Evolutionary conservation across 768 basidiomycete species (phyloP).

Genomic region (Russula foetens): DNA sequence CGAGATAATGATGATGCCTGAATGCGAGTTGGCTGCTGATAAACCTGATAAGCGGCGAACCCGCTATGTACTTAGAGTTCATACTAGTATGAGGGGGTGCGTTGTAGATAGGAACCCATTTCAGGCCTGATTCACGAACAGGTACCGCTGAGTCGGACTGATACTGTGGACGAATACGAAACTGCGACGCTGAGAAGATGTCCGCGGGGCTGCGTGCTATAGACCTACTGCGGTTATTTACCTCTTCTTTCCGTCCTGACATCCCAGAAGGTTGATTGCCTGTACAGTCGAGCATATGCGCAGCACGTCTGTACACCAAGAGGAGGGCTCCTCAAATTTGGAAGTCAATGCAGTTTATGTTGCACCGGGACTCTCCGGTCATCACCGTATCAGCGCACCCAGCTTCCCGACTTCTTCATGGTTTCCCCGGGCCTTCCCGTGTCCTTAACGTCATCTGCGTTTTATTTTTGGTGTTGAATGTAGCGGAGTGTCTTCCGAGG

Average conservation of each 20-base stretch:
- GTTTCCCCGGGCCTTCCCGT: background rate
- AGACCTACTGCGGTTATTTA: background rate
- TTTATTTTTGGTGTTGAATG: background rate
- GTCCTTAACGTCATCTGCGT: background rate
- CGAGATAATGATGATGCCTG: too few species aligned
- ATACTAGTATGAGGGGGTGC: background rate
- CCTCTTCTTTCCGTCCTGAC: background rate
- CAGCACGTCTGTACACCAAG: too few species aligned
- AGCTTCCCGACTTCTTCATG: background rate
- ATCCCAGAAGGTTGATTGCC: background rate
- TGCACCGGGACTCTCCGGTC: too few species aligned
- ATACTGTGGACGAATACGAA: too few species aligned
- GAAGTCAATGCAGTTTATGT: background rate
- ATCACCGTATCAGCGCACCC: background rate
- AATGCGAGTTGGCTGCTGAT: too few species aligned
- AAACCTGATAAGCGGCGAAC: too few species aligned
- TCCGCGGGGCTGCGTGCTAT: too few species aligned
- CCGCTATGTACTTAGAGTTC: background rate
- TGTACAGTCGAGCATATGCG: background rate
- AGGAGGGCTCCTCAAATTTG: background rate
- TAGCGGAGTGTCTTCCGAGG: background rate
- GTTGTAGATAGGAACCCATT: background rate
- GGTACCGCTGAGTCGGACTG: background rate
- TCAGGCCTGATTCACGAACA: background rate
- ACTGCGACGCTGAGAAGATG: too few species aligned